Base-by-base conservation (phyloP, 306 rosid species). In the Arachis stenosperma region DNA sequence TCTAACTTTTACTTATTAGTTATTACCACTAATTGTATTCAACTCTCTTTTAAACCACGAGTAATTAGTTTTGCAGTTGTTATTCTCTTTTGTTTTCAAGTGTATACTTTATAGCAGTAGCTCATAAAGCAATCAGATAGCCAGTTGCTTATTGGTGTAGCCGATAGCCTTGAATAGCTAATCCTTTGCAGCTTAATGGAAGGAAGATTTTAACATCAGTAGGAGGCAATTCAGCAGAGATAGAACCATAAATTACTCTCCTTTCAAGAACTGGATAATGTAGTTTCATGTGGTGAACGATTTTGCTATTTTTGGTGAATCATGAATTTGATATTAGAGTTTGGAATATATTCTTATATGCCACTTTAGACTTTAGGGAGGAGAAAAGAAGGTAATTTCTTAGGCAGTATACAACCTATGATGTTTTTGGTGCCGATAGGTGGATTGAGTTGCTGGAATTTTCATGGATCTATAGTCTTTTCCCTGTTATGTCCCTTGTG, bases 261-360 rank as follows among this genome's bases (percentile, higher is more conserved):
- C 15, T 58, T 60, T 79, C 46, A 48, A 22, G n/a, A 47, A 61
- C 44, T 80, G 40, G 84, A 40, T n/a, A 64, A 12, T 44, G 29
- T 9, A 60, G 9, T 71, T 57, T 66, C 53, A n/a, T 5, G 14
- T 9, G 46, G 51, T 70, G 72, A 57, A 54, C 30, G 60, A 36
- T 40, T 67, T 69, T 76, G 4, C 69, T 47, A 14, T 8, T 39
- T 56, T 78, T 71, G 50, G 39, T 56, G 62, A 63, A 55, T 56
- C 9, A 3, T n/a, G 61, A 71, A 46, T 71, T 71, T 64, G 12
- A 42, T 11, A 2, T 10, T 11, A 43, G 52, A 52, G 71, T 63
- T 52, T 53, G 37, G 22, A 64, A 37, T n/a, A 29, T 53, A 42
- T 74, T 74, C 71, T 74, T 42, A 64, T 54, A 40, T 64, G 27